phyloP scores from a whole-genome alignment of 2,329 filamentous ascomycete genomes.

The Sporothrix mexicana region DNA sequence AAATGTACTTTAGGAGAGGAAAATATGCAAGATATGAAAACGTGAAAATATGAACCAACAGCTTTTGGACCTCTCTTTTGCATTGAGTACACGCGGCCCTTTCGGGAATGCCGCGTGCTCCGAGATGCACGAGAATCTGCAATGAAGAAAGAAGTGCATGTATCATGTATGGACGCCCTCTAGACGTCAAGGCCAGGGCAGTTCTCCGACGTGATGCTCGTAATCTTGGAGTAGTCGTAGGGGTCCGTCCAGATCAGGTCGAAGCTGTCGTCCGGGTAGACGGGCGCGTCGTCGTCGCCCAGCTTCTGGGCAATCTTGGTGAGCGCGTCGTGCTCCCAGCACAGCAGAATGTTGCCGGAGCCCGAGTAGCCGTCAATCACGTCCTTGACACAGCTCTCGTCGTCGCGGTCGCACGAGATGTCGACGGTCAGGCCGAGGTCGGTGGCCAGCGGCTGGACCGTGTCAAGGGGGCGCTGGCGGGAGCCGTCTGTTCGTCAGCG shows the following conservation, averaged over 20 bases:
- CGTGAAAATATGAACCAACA: too few relatives aligned
- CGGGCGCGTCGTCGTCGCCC: conserved; percentile 55
- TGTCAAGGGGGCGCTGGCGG: conserved; percentile 60
- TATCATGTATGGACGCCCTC: not conserved
- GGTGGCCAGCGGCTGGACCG: conserved; percentile 60
- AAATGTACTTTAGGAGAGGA: not conserved
- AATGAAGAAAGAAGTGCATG: too few relatives aligned
- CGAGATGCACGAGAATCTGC: too few relatives aligned
- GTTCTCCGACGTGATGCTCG: conserved; percentile 54
- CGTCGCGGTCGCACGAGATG: conserved; percentile 61
- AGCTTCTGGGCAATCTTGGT: conserved; percentile 58
- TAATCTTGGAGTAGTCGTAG: conserved; percentile 55
- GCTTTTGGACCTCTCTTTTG: not conserved
- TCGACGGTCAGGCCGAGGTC: conserved; percentile 63
- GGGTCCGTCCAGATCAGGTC: conserved; percentile 65
- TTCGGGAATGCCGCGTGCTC: not conserved
- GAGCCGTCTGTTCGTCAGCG: conserved; percentile 51
- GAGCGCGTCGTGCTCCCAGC: conserved; percentile 54
- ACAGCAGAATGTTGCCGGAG: conserved; percentile 64
- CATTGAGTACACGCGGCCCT: not conserved
- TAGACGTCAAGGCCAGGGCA: conserved; percentile 59
- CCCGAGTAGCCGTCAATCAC: conserved; percentile 55
- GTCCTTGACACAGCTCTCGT: conserved; percentile 59
- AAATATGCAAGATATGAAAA: not conserved
- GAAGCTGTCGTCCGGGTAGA: conserved; percentile 58